These are phyloP conservation scores for Diacronema lutheri DNA, from an alignment of 78 protist species.

Conservation along the genomic window DNA sequence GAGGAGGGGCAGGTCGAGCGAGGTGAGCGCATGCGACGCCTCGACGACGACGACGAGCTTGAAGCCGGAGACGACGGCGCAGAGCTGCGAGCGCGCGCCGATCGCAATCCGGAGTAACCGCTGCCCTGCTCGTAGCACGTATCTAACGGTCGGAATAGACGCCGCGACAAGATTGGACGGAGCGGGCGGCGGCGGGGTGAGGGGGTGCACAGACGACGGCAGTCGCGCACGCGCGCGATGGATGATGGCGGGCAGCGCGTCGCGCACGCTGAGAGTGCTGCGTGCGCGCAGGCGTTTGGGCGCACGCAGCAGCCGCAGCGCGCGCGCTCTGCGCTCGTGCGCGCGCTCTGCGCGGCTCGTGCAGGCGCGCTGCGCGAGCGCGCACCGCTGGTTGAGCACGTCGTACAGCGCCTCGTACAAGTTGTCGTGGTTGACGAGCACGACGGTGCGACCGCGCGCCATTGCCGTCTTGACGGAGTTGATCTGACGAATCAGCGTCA, in stretches of 20 bases:
- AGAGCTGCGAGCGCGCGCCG: conserved; percentile 37
- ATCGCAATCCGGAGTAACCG: conserved; percentile 35
- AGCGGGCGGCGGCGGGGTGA: no score
- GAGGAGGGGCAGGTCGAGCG: conserved; percentile 42
- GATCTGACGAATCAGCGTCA: conserved; percentile 1
- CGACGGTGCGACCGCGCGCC: conserved; percentile 41
- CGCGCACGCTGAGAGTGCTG: no score
- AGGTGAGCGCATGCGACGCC: not conserved
- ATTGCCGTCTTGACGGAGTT: conserved; percentile 28
- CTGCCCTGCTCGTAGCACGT: not conserved
- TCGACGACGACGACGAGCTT: conserved; percentile 29
- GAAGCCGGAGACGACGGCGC: conserved; percentile 23
- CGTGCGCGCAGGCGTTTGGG: no score
- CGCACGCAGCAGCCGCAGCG: no score
- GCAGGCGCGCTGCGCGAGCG: no score
- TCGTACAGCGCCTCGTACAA: conserved; percentile 65
- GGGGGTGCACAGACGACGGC: no score
- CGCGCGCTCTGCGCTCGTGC: no score
- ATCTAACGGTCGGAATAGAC: no score
- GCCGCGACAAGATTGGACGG: no score
- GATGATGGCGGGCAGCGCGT: no score
- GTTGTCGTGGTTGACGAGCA: conserved; percentile 46
- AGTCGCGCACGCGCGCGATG: no score
- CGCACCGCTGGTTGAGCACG: conserved; percentile 59
- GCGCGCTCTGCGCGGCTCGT: no score